phyloP scores from a whole-genome alignment of 139 green algal genomes.

The Penium margaritaceum region DNA sequence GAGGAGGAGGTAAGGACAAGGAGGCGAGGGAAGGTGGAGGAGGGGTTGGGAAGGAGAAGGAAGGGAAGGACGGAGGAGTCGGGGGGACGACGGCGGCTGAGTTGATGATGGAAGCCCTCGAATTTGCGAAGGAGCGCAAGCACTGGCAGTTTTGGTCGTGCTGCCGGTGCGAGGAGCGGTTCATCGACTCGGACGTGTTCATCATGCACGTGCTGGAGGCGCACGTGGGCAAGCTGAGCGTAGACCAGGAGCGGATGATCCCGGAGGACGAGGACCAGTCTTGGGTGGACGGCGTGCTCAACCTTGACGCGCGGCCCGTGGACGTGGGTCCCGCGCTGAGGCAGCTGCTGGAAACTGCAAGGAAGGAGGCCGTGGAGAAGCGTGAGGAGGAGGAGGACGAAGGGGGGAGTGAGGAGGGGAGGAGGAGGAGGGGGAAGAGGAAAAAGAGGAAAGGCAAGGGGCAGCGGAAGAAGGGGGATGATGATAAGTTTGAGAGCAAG shows the following conservation, averaged over 20 bases:
- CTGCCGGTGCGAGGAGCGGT: constrained; percentile 14
- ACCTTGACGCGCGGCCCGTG: constrained; percentile 4
- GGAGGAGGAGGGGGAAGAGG: background rate
- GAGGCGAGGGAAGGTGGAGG: no score
- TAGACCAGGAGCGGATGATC: constrained; percentile 14
- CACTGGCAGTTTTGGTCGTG: constrained; percentile 29
- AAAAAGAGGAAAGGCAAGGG: background rate
- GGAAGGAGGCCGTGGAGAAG: no score
- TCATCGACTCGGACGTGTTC: constrained; percentile 13
- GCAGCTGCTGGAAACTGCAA: no score
- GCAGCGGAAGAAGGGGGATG: background rate
- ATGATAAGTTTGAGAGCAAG: background rate
- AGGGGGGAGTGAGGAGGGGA: background rate
- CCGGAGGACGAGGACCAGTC: constrained; percentile 9
- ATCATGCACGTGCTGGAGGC: constrained; percentile 7
- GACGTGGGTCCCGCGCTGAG: background rate
- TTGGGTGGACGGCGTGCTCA: constrained; percentile 8
- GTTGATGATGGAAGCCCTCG: constrained; percentile 11
- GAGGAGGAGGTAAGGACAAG: background rate
- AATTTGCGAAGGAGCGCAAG: constrained; percentile 25
- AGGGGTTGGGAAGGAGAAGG: no score
- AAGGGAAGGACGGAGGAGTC: no score
- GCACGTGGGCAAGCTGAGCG: constrained; percentile 24
- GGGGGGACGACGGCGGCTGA: constrained; percentile 3
- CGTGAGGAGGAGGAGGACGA: background rate